Evolutionary conservation across 140 eudicot species (phyloP).

Genomic region (Senecio squalidus): DNA sequence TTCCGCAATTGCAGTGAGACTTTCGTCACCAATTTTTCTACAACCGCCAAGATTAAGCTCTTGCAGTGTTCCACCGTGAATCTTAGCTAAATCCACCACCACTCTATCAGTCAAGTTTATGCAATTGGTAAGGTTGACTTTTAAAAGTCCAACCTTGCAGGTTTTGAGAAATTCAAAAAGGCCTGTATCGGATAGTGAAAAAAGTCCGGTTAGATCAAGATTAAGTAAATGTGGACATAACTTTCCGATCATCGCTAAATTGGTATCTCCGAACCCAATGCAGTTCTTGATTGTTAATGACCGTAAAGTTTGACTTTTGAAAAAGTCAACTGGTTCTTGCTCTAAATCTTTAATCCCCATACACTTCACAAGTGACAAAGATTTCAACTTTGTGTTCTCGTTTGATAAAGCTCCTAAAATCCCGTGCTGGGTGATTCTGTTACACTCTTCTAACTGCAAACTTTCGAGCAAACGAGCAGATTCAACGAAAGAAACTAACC

Average conservation of each 20-base stretch:
- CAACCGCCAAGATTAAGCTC: conserved; percentile 69
- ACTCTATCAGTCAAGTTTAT: conserved; percentile 56
- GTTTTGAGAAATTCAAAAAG: conserved; percentile 47
- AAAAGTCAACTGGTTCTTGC: conserved; percentile 22
- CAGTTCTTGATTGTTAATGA: conserved; percentile 60
- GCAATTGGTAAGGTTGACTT: conserved; percentile 66
- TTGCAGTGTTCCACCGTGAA: conserved; percentile 74
- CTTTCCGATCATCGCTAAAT: conserved; percentile 63
- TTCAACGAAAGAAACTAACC: conserved; percentile 58
- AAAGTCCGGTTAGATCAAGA: conserved; percentile 66
- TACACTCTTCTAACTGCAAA: conserved; percentile 74
- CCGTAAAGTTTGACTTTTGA: conserved; percentile 53
- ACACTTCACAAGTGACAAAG: conserved; percentile 71
- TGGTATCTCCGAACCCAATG: conserved; percentile 48
- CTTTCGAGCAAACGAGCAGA: conserved; percentile 55
- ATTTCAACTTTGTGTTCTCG: conserved; percentile 49
- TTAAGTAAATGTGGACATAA: conserved; percentile 59
- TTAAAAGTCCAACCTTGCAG: conserved; percentile 47
- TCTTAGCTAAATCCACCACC: conserved; percentile 47
- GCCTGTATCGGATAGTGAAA: conserved; percentile 54
- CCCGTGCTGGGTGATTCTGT: conserved; percentile 59
- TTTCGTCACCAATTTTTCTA: conserved; percentile 50
- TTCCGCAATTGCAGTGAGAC: conserved; percentile 46
- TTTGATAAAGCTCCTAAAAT: conserved; percentile 50
- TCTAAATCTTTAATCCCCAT: conserved; percentile 60